Percentiles rank a stretch among this genome's conserved stretches.
Evolutionary conservation across 768 basidiomycete genomes (phyloP).

Genomic region (Sistotremastrum suecicum): DNA sequence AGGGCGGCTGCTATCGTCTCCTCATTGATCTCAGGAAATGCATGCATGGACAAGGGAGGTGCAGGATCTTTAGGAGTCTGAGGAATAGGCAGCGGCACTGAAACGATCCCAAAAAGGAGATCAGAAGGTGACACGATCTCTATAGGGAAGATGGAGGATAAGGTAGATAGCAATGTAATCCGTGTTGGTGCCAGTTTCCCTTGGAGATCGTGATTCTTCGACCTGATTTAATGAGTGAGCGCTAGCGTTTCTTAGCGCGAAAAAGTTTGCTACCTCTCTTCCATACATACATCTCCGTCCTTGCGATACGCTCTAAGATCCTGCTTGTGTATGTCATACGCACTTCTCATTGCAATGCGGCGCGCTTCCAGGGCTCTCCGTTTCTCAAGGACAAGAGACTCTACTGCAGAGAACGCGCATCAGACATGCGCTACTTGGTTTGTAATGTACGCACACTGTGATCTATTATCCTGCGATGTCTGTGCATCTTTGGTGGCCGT

Average conservation of each 20-base stretch:
- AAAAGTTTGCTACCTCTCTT: conserved; percentile 23
- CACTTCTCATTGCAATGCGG: conserved; percentile 3
- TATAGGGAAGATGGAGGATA: conserved; percentile 79
- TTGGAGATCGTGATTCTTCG: conserved; percentile 37
- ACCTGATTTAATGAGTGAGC: conserved; percentile 7
- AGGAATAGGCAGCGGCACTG: conserved; percentile 86
- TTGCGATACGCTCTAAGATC: conserved; percentile 12
- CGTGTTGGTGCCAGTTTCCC: conserved; percentile 37
- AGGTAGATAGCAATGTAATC: conserved; percentile 49
- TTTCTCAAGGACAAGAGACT: too few species aligned
- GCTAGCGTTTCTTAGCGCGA: conserved; percentile 3
- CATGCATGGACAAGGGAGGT: conserved; percentile 57
- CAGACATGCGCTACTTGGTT: too few species aligned
- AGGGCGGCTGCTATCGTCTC: conserved; percentile 79
- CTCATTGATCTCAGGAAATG: conserved; percentile 66
- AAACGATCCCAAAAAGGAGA: conserved; percentile 79
- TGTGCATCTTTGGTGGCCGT: too few species aligned
- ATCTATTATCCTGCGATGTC: too few species aligned
- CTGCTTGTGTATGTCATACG: neutral
- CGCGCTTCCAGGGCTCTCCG: conserved; percentile 6
- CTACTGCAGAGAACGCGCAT: too few species aligned
- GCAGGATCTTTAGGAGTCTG: conserved; percentile 59
- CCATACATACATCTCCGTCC: conserved; percentile 16
- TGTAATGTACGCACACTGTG: too few species aligned
- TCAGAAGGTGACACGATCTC: conserved; percentile 72